These are phyloP conservation scores for Moricandia moricandioides DNA, from an alignment of 345 rosid genomes.

Conservation along the genomic window DNA sequence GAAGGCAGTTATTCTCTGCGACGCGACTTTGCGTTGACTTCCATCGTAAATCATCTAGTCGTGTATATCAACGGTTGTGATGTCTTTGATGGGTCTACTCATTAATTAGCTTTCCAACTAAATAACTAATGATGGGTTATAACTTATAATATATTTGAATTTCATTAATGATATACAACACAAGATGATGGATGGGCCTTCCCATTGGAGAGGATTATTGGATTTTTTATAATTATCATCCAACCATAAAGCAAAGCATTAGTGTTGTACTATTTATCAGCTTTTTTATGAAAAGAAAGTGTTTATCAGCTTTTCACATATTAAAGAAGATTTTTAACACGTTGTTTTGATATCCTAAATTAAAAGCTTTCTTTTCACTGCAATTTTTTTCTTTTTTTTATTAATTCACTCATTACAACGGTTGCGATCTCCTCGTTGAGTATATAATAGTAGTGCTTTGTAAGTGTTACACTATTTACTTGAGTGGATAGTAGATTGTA, in stretches of 20 bases:
- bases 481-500: neutral
- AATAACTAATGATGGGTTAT: neutral
- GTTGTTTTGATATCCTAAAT: neutral
- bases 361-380: neutral
- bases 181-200: conserved; percentile 11
- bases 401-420: neutral
- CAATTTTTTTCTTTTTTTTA: neutral
- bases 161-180: neutral
- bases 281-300: neutral
- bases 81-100: neutral
- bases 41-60: neutral
- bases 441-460: neutral
- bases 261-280: neutral
- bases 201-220: neutral
- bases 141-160: neutral
- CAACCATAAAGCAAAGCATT: neutral
- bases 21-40: conserved; percentile 29
- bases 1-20: neutral
- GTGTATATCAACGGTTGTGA: conserved; percentile 28
- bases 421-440: neutral
- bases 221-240: neutral
- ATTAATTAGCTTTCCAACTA: neutral
- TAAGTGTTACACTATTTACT: neutral
- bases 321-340: neutral
- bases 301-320: conserved; percentile 4